Evolutionary conservation across 1,284 basidiomycete species (phyloP).

Genomic region (Cryptococcus sp.): DNA sequence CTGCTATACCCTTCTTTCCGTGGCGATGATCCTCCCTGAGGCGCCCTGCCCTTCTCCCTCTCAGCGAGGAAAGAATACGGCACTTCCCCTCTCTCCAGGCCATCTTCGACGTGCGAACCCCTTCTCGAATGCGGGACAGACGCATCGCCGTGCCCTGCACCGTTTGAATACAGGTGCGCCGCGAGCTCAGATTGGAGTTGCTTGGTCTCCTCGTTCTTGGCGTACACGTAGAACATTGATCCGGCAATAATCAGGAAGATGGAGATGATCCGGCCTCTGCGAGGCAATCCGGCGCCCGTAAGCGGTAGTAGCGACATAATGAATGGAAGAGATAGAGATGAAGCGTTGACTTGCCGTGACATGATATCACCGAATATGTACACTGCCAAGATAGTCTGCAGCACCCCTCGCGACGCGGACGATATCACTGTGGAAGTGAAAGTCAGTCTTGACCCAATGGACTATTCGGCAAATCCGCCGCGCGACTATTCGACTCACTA

Average conservation of each 20-base stretch:
- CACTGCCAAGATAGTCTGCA: conserved; percentile 22
- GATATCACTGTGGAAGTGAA: conserved; percentile 26
- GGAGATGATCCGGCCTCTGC: conserved; percentile 29
- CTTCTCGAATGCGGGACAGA: too few relatives aligned
- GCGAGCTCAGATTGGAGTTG: not conserved
- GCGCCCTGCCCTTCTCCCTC: too few relatives aligned
- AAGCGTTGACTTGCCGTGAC: conserved; percentile 16
- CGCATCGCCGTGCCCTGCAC: too few relatives aligned
- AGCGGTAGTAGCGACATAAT: not conserved
- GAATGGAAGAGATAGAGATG: not conserved
- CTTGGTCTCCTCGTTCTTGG: conserved; percentile 24
- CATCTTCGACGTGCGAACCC: too few relatives aligned
- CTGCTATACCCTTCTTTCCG: too few relatives aligned
- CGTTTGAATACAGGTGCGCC: too few relatives aligned
- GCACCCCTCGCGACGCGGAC: conserved; percentile 23
- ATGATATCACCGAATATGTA: conserved; percentile 30
- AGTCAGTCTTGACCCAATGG: conserved; percentile 10
- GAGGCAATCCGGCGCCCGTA: not conserved
- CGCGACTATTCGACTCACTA: conserved; percentile 5
- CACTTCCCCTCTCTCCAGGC: too few relatives aligned
- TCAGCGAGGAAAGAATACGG: too few relatives aligned
- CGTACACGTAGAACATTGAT: conserved; percentile 36
- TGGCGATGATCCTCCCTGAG: too few relatives aligned
- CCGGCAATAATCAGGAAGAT: conserved; percentile 36
- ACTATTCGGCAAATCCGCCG: not conserved